Evolutionary conservation across 768 basidiomycete species (phyloP).

Genomic region (Tephrocybe sp.): DNA sequence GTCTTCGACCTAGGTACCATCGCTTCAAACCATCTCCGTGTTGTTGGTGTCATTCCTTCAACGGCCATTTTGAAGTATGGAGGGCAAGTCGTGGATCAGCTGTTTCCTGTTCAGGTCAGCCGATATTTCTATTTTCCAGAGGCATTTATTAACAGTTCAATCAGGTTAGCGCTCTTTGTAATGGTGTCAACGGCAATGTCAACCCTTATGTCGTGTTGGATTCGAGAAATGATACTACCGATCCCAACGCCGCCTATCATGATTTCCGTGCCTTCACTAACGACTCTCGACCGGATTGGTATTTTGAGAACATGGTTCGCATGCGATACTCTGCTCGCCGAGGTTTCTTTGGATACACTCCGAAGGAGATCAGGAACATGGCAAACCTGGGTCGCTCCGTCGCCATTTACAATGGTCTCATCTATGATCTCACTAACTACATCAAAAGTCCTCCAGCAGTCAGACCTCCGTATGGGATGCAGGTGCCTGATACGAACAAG

Average conservation of each 20-base stretch:
- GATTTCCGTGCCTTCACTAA: slow-evolving; percentile 91
- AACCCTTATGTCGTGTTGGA: slow-evolving; percentile 82
- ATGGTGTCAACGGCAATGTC: slow-evolving; percentile 77
- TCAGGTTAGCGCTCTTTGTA: slow-evolving; percentile 90
- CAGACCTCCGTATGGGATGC: slow-evolving; percentile 43
- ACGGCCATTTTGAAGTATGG: slow-evolving; percentile 85
- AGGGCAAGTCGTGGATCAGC: slow-evolving; percentile 64
- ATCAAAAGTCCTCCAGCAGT: slow-evolving; percentile 66
- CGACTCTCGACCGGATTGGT: slow-evolving; percentile 97
- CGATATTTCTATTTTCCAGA: background rate
- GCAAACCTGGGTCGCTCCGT: slow-evolving; percentile 63
- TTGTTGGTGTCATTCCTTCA: slow-evolving; percentile 69
- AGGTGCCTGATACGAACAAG: slow-evolving; percentile 42
- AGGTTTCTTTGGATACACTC: slow-evolving; percentile 86
- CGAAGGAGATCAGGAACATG: slow-evolving; percentile 70
- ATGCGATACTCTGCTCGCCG: slow-evolving; percentile 89
- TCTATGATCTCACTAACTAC: slow-evolving; percentile 89
- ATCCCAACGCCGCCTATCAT: slow-evolving; percentile 81
- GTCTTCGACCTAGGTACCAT: slow-evolving; percentile 84
- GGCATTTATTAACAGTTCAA: slow-evolving; percentile 7
- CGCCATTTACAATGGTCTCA: slow-evolving; percentile 82
- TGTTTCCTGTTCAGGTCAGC: slow-evolving; percentile 92
- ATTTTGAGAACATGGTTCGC: slow-evolving; percentile 89
- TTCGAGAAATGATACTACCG: slow-evolving; percentile 75
- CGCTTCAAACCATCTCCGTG: slow-evolving; percentile 62